phyloP scores from a whole-genome alignment of 352 stramenopile species.

The Globisporangium sylvaticum region DNA sequence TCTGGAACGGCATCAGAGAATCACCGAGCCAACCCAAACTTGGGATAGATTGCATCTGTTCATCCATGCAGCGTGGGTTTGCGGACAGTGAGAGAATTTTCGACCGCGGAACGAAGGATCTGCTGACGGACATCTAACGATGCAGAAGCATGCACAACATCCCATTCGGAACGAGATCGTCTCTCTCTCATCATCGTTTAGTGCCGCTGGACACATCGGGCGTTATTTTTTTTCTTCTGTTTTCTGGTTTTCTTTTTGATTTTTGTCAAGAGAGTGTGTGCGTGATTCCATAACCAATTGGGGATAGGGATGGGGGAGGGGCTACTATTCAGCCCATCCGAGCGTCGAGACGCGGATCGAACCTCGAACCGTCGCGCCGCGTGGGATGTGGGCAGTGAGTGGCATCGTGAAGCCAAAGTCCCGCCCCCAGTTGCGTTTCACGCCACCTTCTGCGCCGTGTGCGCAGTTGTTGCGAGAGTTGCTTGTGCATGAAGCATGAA shows the following conservation, averaged over 20 bases:
- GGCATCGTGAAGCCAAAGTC: conserved; percentile 8
- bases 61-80: background rate
- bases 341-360: conserved; percentile 8
- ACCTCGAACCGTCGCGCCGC: background rate
- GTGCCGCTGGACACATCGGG: background rate
- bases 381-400: conserved; percentile 10
- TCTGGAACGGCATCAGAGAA: too few species aligned
- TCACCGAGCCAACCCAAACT: too few species aligned
- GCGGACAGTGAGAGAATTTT: too few species aligned
- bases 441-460: background rate
- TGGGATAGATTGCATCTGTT: too few species aligned
- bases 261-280: background rate
- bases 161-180: too few species aligned
- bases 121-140: too few species aligned
- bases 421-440: background rate
- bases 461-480: background rate
- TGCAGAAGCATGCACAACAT: too few species aligned
- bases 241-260: background rate
- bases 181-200: background rate
- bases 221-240: background rate
- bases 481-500: background rate
- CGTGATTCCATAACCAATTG: background rate
- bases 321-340: background rate
- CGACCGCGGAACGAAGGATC: too few species aligned
- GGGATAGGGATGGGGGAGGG: background rate